phyloP scores from a whole-genome alignment of 495 filamentous ascomycete species.

The Venustampulla echinocandica region DNA sequence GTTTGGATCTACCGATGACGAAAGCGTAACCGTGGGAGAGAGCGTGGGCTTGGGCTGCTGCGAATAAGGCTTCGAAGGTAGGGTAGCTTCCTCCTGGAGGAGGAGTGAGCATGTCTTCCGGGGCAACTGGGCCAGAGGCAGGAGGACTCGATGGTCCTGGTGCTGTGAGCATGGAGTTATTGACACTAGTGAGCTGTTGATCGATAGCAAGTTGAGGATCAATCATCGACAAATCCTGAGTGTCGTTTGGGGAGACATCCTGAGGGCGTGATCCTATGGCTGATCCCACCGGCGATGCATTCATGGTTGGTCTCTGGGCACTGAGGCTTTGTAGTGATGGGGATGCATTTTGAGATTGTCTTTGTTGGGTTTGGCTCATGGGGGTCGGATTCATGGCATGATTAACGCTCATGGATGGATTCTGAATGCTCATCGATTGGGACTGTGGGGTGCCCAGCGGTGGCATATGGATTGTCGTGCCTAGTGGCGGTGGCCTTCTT shows the following conservation, averaged over 20 bases:
- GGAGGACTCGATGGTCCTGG: constrained; percentile 1
- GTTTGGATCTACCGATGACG: constrained; percentile 48
- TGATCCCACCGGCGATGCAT: constrained; percentile 6
- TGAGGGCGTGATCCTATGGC: constrained; percentile 13
- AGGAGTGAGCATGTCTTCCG: constrained; percentile 37
- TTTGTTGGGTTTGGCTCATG: neutral
- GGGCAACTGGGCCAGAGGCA: constrained; percentile 7
- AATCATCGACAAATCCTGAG: constrained; percentile 23
- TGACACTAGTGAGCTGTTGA: constrained; percentile 13
- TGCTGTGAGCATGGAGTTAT: constrained; percentile 7
- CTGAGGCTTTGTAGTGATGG: constrained; percentile 16
- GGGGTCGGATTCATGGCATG: constrained; percentile 17
- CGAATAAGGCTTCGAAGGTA: constrained; percentile 45
- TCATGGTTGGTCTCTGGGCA: constrained; percentile 18
- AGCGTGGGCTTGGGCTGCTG: constrained; percentile 42
- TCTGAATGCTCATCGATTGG: constrained; percentile 6
- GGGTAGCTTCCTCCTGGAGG: constrained; percentile 47
- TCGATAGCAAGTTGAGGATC: constrained; percentile 23
- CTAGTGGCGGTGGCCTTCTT: constrained; percentile 19
- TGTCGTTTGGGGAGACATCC: constrained; percentile 6
- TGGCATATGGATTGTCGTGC: constrained; percentile 21
- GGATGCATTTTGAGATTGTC: constrained; percentile 19
- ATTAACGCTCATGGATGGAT: constrained; percentile 16
- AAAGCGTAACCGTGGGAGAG: constrained; percentile 49
- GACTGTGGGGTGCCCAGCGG: constrained; percentile 16